Conservation (phyloP, 352 stramenopile genomes). For the Globisporangium heterothallicum region DNA sequence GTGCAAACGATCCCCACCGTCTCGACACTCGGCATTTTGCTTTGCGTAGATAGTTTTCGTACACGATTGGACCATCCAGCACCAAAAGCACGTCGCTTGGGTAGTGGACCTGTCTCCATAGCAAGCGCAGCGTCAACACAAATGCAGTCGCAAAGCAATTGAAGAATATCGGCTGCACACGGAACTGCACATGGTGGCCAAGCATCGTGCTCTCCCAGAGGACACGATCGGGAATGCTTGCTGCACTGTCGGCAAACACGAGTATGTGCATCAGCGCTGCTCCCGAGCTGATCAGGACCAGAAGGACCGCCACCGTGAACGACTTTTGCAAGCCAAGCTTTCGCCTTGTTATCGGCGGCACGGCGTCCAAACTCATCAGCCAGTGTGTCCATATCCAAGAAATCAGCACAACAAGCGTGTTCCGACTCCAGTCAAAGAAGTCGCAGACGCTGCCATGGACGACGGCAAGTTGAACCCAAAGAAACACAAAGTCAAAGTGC, state of each 20-base stretch:
- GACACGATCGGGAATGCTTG: not conserved
- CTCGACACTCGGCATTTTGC: not conserved
- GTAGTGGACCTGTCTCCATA: slow-evolving; percentile 8
- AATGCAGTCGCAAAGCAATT: slow-evolving; percentile 13
- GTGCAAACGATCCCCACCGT: not conserved
- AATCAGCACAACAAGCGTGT: not conserved
- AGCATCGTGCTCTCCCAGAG: not conserved
- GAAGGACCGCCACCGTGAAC: not conserved
- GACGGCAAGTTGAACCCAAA: slow-evolving; percentile 8
- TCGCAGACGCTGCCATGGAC: slow-evolving; percentile 5
- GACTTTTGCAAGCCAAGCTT: slow-evolving; percentile 9
- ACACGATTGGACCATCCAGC: slow-evolving; percentile 1
- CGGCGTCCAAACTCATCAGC: slow-evolving; percentile 5
- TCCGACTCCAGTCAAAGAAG: slow-evolving; percentile 7
- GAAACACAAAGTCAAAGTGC: slow-evolving; percentile 14
- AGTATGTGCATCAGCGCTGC: not conserved
- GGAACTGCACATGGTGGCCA: slow-evolving; percentile 4
- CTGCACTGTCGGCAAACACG: not conserved
- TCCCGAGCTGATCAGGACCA: not conserved
- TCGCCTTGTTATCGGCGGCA: slow-evolving; percentile 5
- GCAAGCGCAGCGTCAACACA: slow-evolving; percentile 4
- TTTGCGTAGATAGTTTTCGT: slow-evolving; percentile 6
- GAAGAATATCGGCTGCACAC: slow-evolving; percentile 13
- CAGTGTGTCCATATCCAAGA: slow-evolving; percentile 13
- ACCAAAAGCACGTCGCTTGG: slow-evolving; percentile 1